Percentiles rank a stretch among this genome's conserved stretches.
These are phyloP conservation scores for Camelina laxa DNA, from an alignment of 345 rosid genomes.

Conservation along the genomic window DNA sequence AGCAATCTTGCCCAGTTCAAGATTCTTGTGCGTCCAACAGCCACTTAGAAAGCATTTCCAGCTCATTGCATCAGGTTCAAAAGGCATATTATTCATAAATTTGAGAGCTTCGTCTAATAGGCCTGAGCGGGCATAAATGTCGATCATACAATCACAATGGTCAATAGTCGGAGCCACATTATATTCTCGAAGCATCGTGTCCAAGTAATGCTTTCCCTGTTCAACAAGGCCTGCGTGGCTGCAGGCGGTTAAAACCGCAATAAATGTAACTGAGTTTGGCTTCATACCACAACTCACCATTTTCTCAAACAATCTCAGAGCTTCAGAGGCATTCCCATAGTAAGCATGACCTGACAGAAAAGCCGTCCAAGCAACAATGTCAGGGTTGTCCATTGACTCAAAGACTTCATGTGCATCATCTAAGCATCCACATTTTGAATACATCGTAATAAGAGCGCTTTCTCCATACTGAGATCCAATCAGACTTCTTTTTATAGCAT, in stretches of 20 bases:
- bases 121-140: conserved; percentile 70
- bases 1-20: conserved; percentile 66
- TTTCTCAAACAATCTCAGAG: conserved; percentile 60
- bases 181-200: conserved; percentile 53
- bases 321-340: conserved; percentile 70
- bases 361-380: conserved; percentile 81
- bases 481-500: conserved; percentile 67
- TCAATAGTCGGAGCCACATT: conserved; percentile 64
- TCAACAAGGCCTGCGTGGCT: conserved; percentile 70
- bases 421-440: conserved; percentile 70
- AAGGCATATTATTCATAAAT: conserved; percentile 62
- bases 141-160: conserved; percentile 74
- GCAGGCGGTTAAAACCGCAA: conserved; percentile 74
- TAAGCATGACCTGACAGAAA: conserved; percentile 70
- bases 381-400: conserved; percentile 60
- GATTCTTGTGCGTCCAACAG: conserved; percentile 71
- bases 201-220: conserved; percentile 57
- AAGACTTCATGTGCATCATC: conserved; percentile 63
- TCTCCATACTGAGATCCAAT: conserved; percentile 61
- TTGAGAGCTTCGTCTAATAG: conserved; percentile 58
- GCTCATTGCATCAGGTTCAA: conserved; percentile 66
- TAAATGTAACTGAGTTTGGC: conserved; percentile 74
- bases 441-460: conserved; percentile 74
- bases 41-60: conserved; percentile 82
- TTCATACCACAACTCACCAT: conserved; percentile 54